Base-by-base conservation (phyloP, 164 flowering plant genomes). In the Stephania cephalantha region DNA sequence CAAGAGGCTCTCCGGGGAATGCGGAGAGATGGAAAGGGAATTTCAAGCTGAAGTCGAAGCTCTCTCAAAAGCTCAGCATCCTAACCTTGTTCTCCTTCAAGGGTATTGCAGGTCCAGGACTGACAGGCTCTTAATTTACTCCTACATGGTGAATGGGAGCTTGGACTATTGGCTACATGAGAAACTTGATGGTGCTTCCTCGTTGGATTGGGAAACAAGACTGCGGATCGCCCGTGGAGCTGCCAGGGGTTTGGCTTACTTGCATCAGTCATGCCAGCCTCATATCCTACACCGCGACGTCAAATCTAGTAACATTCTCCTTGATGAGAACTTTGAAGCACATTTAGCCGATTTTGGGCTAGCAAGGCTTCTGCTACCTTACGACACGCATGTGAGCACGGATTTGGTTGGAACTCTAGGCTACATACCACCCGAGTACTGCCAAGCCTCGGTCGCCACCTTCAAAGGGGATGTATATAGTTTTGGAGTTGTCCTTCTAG, bases 91-190 rank as follows among this genome's bases (percentile, higher is more conserved):
- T 48, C 87, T 75, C 61, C 92, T 91, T 76, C 88, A 86, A 77
- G 97, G 97, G 2, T 91, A 83, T 69, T 91, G 92, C 73, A 77
- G 75, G 31, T 83, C 85, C 73, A 85, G 82, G 73, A 86, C 75
- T 61, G 91, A 89, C 71, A 80, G 89, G 77, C 85, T 91, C 50
- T 79, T 91, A 45, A 91, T 91, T 22, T 91, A 91, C 76, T 84
- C 93, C 4, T 91, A 77, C 80, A 89, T 91, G 97, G 93, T 88
- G 74, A 90, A 91, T 75, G 83, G 94, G n/a, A 92, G 97, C 85
- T 83, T 92, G 83, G 97, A 92, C 79, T 92, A 88, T 71, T 92
- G 97, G 97, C 75, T 92, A 25, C 97, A 92, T 68, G 97, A 92
- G 79, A 88, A 81, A 73, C 8, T 76, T 25, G 94, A 91, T 78